Base-by-base conservation (phyloP, 192 early-diverging fungal species). In the Backusella morwellensis region DNA sequence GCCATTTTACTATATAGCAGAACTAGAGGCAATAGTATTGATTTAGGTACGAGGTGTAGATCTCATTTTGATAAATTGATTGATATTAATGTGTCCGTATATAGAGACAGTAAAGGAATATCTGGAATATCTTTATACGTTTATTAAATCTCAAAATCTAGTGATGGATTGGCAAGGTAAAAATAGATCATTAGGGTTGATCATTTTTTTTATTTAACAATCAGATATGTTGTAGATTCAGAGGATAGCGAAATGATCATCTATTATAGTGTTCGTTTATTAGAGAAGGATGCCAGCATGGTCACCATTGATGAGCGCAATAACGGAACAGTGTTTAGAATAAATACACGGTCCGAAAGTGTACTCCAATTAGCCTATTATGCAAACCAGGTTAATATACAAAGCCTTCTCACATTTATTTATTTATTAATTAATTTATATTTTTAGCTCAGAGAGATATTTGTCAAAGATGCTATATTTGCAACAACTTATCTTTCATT, bases 311-410 rank as follows among this genome's bases (percentile, higher is more conserved):
- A 75, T 32, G 63, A 63, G 44, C 41, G 74, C 29, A 40, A 67
- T 35, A n/a, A 74, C 6, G 63, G 42, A 9, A 26, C 67, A 8
- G 35, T 59, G 29, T 75, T 75, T n/a, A 36, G 59, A 41, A 66
- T 75, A n/a, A 68, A 38, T 29, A 75, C 35, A 21, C 36, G 74
- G 3, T 63, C 63, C 4, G 74, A 75, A 21, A 67, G 63, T 68
- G 35, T 75, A 21, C 52, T 75, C 5, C 74, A 75, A 66, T 6
- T 75, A 44, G 74, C 74, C 32, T 75, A 75, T 75, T 44, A 75
- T 34, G 36, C 74, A 17, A 75, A 75, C 23, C 74, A 75, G 38
- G 74, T 75, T 67, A 35, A 44, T 11, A 66, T 44, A 66, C 1
- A 36, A 35, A 6, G 4, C 8, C 40, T 34, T 47, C 41, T 71